Evolutionary conservation across 257 asterid genomes (phyloP).

Genomic region (Solanum pinnatisectum): DNA sequence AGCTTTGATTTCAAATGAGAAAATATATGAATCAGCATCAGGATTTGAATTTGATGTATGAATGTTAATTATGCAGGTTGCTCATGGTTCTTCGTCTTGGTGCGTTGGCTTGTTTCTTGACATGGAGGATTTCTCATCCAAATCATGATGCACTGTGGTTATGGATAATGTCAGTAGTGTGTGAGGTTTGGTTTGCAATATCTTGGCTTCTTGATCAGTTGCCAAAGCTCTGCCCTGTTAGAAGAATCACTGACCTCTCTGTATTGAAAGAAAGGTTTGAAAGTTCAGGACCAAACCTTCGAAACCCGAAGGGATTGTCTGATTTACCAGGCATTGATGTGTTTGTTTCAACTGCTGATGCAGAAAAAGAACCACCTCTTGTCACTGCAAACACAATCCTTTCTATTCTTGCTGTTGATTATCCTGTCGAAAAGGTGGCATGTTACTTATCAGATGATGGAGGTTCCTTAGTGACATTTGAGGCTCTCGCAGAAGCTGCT

Average conservation of each 20-base stretch:
- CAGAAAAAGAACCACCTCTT: conserved; percentile 80
- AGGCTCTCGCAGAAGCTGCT: conserved; percentile 89
- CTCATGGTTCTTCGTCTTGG: conserved; percentile 66
- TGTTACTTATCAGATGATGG: conserved; percentile 90
- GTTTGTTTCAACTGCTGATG: conserved; percentile 82
- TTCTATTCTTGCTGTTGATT: conserved; percentile 80
- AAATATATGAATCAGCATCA: background rate
- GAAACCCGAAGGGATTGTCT: conserved; percentile 70
- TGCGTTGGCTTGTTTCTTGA: conserved; percentile 61
- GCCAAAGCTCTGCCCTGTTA: conserved; percentile 86
- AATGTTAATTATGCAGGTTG: conserved; percentile 32
- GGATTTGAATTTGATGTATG: background rate
- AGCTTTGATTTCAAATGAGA: background rate
- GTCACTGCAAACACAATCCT: conserved; percentile 89
- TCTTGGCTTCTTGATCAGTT: conserved; percentile 93
- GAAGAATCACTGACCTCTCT: conserved; percentile 60
- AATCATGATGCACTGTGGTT: conserved; percentile 85
- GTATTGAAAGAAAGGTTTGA: conserved; percentile 72
- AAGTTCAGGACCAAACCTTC: conserved; percentile 58
- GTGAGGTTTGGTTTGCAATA: conserved; percentile 89
- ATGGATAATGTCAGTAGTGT: conserved; percentile 82
- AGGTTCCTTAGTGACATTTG: conserved; percentile 77
- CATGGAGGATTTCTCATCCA: conserved; percentile 83
- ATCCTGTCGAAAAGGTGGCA: conserved; percentile 74
- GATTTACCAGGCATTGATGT: conserved; percentile 87